Percentiles rank a stretch among this genome's conserved stretches.
These are phyloP conservation scores for Xylaria venustula DNA, from an alignment of 495 filamentous ascomycete species.

Conservation along the genomic window DNA sequence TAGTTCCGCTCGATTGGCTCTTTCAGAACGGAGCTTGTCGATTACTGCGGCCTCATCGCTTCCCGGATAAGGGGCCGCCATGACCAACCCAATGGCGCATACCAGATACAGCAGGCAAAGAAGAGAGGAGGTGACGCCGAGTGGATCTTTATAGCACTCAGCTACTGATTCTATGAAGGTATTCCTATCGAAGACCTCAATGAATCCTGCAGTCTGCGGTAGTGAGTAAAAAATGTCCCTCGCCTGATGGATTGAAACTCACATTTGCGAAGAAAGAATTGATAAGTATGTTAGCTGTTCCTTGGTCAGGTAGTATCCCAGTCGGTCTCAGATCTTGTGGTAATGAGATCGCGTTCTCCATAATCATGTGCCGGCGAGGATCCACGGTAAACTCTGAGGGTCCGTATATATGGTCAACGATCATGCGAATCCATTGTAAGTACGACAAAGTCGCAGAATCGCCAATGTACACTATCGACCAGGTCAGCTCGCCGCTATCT, in stretches of 20 bases:
- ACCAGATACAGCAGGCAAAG: conserved; percentile 59
- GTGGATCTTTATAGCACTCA: conserved; percentile 52
- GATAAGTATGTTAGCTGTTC: conserved; percentile 53
- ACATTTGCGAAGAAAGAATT: conserved; percentile 62
- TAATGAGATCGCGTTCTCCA: conserved; percentile 57
- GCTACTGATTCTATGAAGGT: conserved; percentile 50
- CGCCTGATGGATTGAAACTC: conserved; percentile 17
- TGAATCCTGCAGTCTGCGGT: conserved; percentile 53
- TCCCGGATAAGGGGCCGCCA: conserved; percentile 52
- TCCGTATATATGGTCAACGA: conserved; percentile 66
- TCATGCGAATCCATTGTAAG: conserved; percentile 68
- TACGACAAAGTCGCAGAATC: conserved; percentile 73
- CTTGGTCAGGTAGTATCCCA: conserved; percentile 52
- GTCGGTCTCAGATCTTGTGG: conserved; percentile 45
- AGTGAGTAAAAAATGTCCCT: conserved; percentile 8
- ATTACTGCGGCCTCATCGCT: conserved; percentile 50
- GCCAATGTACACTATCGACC: conserved; percentile 60
- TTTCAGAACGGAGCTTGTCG: conserved; percentile 44
- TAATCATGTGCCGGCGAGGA: conserved; percentile 65
- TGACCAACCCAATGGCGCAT: conserved; percentile 57
- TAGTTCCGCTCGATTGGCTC: conserved; percentile 52
- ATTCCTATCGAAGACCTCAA: conserved; percentile 54
- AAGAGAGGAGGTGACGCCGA: conserved; percentile 44
- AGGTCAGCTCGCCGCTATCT: not conserved
- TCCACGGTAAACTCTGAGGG: conserved; percentile 67